Base-by-base conservation (phyloP, 176 grass and related monocot species). In the Phoenix roebelenii region DNA sequence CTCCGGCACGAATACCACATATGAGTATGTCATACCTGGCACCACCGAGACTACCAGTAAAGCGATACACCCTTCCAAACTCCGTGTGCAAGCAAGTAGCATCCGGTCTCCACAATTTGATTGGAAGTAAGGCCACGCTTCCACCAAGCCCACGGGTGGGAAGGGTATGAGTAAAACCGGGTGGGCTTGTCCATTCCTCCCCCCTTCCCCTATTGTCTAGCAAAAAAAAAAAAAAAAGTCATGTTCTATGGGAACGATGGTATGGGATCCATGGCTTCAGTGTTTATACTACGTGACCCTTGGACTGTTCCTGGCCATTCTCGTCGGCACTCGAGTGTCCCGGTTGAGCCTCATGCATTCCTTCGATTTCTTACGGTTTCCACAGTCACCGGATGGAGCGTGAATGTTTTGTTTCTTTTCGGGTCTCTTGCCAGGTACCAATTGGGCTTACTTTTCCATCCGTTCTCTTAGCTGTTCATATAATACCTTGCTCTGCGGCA, bases 221-320 rank as follows among this genome's bases (percentile, higher is more conserved):
- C n/a, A n/a, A n/a, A n/a, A n/a, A n/a, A n/a, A n/a, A n/a, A n/a
- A n/a, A n/a, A n/a, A n/a, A n/a, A 23, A 67, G 83, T 78, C 73
- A 98, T 98, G 93, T 98, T 98, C 77, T 98, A 98, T 77, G 93
- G 93, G 72, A 72, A 20, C 84, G 70, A 59, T 81, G 35, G 35
- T 98, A 49, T 98, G 93, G 93, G 93, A 98, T 88, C 93, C 93
- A 28, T 98, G 84, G 93, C 76, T 98, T 24, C 93, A 89, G 93
- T 98, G 87, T 59, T 68, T 98, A 64, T 98, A 92, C 81, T 98
- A 98, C 76, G 79, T 92, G 50, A 74, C 79, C 2, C 72, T 98
- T 7, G 87, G 93, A 50, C 55, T 91, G 23, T 66, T 76, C 79
- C 77, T 89, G 78, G 24, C 79, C 66, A 50, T 98, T 18, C 78